Evolutionary conservation across 176 grass and related monocot species (phyloP).

Genomic region (Musa acuminata): DNA sequence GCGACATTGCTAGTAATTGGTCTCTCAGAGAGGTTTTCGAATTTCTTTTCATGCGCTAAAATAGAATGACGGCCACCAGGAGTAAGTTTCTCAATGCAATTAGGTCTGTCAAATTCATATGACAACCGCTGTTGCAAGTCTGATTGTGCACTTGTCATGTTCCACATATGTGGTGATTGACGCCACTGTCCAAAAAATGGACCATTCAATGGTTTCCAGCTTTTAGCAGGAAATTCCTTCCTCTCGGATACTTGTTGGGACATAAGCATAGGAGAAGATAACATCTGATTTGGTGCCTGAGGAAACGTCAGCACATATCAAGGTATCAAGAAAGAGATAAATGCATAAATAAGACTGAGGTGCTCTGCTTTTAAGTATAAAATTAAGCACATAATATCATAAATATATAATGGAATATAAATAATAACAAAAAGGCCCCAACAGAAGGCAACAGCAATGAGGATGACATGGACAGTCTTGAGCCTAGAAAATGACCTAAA

Average conservation of each 20-base stretch:
- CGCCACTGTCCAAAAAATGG: conserved; percentile 87
- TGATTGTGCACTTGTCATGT: conserved; percentile 46
- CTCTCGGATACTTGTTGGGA: conserved; percentile 49
- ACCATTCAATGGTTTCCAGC: conserved; percentile 52
- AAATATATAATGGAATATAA: not conserved
- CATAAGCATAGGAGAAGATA: conserved; percentile 39
- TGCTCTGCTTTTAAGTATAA: not conserved
- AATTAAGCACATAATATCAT: not conserved
- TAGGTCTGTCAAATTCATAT: conserved; percentile 95
- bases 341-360: not conserved
- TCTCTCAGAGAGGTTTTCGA: conserved; percentile 78
- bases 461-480: not conserved
- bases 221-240: conserved; percentile 56
- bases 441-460: too few species aligned
- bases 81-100: conserved; percentile 58
- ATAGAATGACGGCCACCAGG: conserved; percentile 56
- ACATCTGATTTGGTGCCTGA: conserved; percentile 50
- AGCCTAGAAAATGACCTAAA: not conserved
- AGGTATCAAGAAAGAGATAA: not conserved
- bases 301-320: conserved; percentile 3
- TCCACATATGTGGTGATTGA: conserved; percentile 63
- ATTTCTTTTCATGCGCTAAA: conserved; percentile 77
- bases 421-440: too few species aligned
- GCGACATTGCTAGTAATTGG: conserved; percentile 34
- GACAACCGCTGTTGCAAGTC: conserved; percentile 92